Base-by-base conservation (phyloP, 2,329 filamentous ascomycete species). In the Colletotrichum sp. region DNA sequence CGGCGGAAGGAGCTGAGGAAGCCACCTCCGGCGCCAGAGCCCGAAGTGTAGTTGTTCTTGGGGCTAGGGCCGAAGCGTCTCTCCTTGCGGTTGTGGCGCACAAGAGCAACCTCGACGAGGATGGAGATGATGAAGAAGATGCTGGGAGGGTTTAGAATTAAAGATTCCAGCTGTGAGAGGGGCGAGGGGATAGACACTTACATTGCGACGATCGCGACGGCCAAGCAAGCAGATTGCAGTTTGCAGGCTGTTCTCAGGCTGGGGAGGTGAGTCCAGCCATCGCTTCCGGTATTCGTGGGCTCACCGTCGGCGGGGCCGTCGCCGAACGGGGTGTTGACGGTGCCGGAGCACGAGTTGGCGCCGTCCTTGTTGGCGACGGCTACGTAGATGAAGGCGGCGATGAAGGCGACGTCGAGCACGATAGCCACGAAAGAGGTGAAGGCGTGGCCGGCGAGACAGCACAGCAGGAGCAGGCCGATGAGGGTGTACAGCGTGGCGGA, bases 301-400 rank as follows among this genome's bases (percentile, higher is more conserved):
- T 88, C 85, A 30, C 86, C 85, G 66, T 83, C 82, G 2, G 90
- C 87, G 9, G 90, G 84, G 8, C 94, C 94, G 6, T 83, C 88
- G 48, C 96, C 96, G 69, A 96, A 91, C 8, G 92, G 92, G 19
- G 92, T 96, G 64, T 89, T 86, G 75, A 96, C 89, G 19, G 86
- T 86, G 16, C 85, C 88, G 19, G 77, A 82, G 87, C 96, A 98
- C 66, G 86, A 90, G 76, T 89, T 85, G 1, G 91, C 91, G 48
- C 96, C 96, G 72, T 91, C 85, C 48, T 94, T 90, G 75, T 94
- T 96, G 77, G 95, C 89, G 65, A 93, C 88, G 1, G 96, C 95
- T 75, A 98, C 91, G 81, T 96, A 98, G 81, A 98, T 91, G 87
- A 97, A 97, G 74, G 89, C 92, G 55, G 90, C 95, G 68, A 92